Percentiles rank a stretch among this genome's conserved stretches.
Conservation (phyloP, 129 eudicot species). For the Sambucus nigra region DNA sequence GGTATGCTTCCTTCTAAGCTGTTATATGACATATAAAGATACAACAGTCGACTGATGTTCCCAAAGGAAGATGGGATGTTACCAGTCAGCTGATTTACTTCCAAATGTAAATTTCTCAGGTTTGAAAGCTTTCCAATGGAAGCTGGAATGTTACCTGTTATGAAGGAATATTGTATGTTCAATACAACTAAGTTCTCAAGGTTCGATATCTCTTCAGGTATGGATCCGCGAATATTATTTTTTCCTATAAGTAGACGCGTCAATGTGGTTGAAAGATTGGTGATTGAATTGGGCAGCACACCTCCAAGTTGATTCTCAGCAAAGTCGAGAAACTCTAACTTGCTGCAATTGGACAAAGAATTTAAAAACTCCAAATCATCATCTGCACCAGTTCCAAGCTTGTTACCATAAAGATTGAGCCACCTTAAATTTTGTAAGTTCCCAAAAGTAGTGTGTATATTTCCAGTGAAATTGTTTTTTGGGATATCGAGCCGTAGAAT, state of each 20-base stretch:
- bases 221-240: not conserved
- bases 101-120: not conserved
- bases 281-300: constrained; percentile 13
- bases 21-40: not conserved
- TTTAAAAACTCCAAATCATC: not conserved
- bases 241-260: not conserved
- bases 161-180: not conserved
- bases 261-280: constrained; percentile 7
- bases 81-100: not conserved
- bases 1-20: constrained; percentile 11
- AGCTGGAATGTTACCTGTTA: constrained; percentile 7
- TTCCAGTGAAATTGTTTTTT: not conserved
- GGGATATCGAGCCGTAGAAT: not conserved
- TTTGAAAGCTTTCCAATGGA: constrained; percentile 9
- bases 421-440: not conserved
- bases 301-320: constrained; percentile 8
- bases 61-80: constrained; percentile 15
- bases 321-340: not conserved
- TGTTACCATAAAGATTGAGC: not conserved
- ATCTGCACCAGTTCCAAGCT: not conserved
- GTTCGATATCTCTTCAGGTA: constrained; percentile 9
- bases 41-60: constrained; percentile 1
- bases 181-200: not conserved
- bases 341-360: constrained; percentile 13
- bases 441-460: not conserved